A percentile compares a stretch with the other conserved stretches of the same genome.
These are phyloP conservation scores for Nigrospora osmanthi DNA, from an alignment of 2,329 filamentous ascomycete genomes.

Conservation along the genomic window DNA sequence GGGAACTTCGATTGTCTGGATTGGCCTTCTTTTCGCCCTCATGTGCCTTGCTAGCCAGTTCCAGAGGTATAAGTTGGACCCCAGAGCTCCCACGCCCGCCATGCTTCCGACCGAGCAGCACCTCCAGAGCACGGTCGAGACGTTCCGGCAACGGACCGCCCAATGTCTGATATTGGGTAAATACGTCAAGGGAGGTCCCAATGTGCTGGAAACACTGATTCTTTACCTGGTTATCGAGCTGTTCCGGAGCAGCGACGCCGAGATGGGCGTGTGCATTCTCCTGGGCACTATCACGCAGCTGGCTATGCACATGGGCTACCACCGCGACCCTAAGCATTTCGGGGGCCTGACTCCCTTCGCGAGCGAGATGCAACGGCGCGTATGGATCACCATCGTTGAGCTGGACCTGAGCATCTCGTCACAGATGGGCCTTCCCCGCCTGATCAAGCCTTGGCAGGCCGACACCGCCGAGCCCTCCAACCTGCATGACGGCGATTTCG, in stretches of 20 bases:
- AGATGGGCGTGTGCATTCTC: slow-evolving; percentile 25
- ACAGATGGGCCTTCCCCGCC: slow-evolving; percentile 34
- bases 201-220: slow-evolving; percentile 29
- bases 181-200: slow-evolving; percentile 33
- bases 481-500: slow-evolving; percentile 34
- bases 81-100: slow-evolving; percentile 4
- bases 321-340: slow-evolving; percentile 33
- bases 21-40: slow-evolving; percentile 37
- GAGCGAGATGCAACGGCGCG: slow-evolving; percentile 35
- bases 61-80: neutral
- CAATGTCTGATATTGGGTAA: slow-evolving; percentile 28
- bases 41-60: slow-evolving; percentile 29
- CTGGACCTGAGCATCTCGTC: slow-evolving; percentile 32
- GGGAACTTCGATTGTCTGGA: slow-evolving; percentile 30
- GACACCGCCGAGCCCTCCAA: slow-evolving; percentile 36
- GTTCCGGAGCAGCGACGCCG: slow-evolving; percentile 17
- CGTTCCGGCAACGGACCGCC: slow-evolving; percentile 19
- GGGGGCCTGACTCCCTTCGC: slow-evolving; percentile 28
- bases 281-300: slow-evolving; percentile 20
- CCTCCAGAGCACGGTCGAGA: slow-evolving; percentile 1
- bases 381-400: slow-evolving; percentile 31
- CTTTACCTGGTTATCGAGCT: slow-evolving; percentile 25
- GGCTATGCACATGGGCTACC: slow-evolving; percentile 31
- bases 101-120: neutral
- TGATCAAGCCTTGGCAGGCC: slow-evolving; percentile 22